A percentile compares a stretch with the other conserved stretches of the same genome.
phyloP scores from a whole-genome alignment of 768 basidiomycete species.

The Megacollybia marginata region DNA sequence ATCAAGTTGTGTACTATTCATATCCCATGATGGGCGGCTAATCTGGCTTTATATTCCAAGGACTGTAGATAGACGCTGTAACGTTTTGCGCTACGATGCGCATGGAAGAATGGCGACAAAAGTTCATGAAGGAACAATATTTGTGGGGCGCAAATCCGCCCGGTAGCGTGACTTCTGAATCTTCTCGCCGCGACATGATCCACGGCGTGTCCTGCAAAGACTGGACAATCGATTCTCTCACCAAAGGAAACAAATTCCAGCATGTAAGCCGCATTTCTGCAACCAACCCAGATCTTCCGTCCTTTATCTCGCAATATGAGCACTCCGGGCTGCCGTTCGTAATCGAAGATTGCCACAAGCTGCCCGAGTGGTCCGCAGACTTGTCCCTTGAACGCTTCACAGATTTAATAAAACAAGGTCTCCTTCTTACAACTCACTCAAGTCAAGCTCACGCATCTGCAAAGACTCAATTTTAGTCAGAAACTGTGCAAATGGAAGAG shows the following conservation, averaged over 20 bases:
- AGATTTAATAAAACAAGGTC: neutral
- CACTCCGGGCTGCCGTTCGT: constrained; percentile 51
- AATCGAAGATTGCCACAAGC: constrained; percentile 52
- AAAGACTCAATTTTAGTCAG: constrained; percentile 28
- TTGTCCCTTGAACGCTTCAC: constrained; percentile 38
- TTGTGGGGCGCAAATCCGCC: neutral
- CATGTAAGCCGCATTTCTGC: constrained; percentile 31
- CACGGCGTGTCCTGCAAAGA: constrained; percentile 30
- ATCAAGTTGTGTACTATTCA: too few relatives aligned
- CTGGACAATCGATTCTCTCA: constrained; percentile 44
- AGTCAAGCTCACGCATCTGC: too few relatives aligned
- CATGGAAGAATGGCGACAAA: neutral
- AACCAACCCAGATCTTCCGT: constrained; percentile 17
- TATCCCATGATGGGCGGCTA: too few relatives aligned
- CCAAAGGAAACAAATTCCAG: constrained; percentile 32
- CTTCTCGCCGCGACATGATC: neutral
- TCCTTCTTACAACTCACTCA: too few relatives aligned
- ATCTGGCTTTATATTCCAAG: too few relatives aligned
- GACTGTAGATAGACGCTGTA: neutral
- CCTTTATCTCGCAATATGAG: constrained; percentile 39
- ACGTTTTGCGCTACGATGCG: neutral
- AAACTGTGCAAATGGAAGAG: constrained; percentile 53
- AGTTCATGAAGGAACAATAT: neutral
- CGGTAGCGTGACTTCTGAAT: neutral
- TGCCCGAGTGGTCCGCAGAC: constrained; percentile 43